Percentiles rank a stretch among this genome's conserved stretches.
Conservation (phyloP, 176 grass and related monocot genomes). For the Phragmites australis region DNA sequence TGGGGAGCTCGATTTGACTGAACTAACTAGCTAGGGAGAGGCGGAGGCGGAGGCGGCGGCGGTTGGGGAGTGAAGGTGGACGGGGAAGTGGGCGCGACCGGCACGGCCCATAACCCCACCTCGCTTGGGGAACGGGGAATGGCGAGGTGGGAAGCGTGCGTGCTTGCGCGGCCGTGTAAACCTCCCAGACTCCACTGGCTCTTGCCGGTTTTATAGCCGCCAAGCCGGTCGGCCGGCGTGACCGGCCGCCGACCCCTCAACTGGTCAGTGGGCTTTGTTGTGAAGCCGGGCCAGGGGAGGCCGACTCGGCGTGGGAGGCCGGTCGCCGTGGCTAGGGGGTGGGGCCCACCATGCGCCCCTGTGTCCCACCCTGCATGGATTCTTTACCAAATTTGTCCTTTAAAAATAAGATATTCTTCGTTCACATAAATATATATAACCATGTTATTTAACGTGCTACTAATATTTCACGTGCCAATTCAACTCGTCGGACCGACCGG, state of each 20-base stretch:
- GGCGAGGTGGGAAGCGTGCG: background rate
- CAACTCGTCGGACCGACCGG: no score
- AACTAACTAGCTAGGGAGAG: background rate
- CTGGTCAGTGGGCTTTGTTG: background rate
- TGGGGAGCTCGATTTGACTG: background rate
- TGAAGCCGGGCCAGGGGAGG: no score
- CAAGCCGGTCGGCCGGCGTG: background rate
- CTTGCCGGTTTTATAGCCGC: slow-evolving; percentile 1
- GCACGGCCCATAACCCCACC: background rate
- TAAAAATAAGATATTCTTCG: no score
- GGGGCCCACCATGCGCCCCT: no score
- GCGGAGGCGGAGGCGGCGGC: background rate
- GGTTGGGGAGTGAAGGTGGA: background rate
- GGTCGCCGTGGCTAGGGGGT: no score
- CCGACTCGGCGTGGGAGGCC: no score
- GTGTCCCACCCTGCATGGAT: no score
- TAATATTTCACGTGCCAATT: no score
- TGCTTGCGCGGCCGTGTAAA: slow-evolving; percentile 2
- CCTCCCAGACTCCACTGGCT: background rate
- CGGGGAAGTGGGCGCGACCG: slow-evolving; percentile 31
- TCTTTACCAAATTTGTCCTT: no score
- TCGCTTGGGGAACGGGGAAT: background rate
- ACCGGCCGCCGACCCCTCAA: background rate
- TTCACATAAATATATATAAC: no score
- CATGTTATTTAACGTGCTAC: no score